Base-by-base conservation (phyloP, 2,329 filamentous ascomycete species). In the Colletotrichum euphorbiae region DNA sequence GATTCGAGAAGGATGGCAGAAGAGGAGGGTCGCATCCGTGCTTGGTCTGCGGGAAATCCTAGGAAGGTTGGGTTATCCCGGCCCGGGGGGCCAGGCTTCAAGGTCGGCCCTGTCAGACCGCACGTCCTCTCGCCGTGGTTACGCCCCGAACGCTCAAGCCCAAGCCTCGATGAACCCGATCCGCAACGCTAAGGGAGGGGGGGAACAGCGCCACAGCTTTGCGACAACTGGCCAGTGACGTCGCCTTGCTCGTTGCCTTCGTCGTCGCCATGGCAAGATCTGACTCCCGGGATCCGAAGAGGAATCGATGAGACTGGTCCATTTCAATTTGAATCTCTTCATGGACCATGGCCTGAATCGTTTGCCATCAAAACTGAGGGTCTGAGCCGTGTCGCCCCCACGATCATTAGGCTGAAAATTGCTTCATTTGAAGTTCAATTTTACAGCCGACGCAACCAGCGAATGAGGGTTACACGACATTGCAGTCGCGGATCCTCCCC, bases 11-110 rank as follows among this genome's bases (percentile, higher is more conserved):
- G 67, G 46, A 54, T 52, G 31, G 45, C 58, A 63, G 52, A 69
- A 61, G 65, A 68, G 60, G 67, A 67, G 63, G 67, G 67, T 69
- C 51, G 43, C 62, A 69, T 57, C 67, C 62, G 67, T 70, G 65
- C 64, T 55, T 21, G 59, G 64, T 64, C 64, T 52, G 64, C 64
- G 43, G 63, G 57, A 63, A 52, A 69, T 56, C 57, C 67, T 62
- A 56, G 56, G 57, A 43, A 46, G 45, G 45, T n/a, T 58, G 45
- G 63, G 51, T 40, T 48, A 67, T 51, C 67, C 62, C 57, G n/a
- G 62, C 63, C 43, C 45, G 62, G 55, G 56, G 55, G 42, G 42
- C 36, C 54, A 60, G 24, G 54, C 56, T 43, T 66, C 62, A 62
- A 42, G 62, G 50, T 48, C 42, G 62, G 50, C 67, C 67, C 63